A percentile compares a stretch with the other conserved stretches of the same genome.
Conservation (phyloP, 1,284 basidiomycete genomes). For the Malassezia japonica region DNA sequence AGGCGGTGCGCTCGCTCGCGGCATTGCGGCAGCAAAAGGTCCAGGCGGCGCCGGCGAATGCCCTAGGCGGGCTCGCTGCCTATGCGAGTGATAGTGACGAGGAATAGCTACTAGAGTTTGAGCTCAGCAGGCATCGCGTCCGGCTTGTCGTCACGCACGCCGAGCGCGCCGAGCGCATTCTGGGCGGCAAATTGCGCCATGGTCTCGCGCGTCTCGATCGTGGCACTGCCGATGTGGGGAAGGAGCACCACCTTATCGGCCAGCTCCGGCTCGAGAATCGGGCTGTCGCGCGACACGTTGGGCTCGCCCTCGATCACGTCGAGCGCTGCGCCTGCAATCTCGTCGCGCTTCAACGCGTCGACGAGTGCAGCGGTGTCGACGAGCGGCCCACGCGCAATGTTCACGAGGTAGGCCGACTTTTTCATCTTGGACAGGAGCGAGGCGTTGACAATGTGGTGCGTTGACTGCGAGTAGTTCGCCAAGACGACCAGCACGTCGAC, state of each 20-base stretch:
- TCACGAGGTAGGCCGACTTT: slow-evolving; percentile 48
- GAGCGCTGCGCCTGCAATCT: slow-evolving; percentile 81
- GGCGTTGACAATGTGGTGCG: slow-evolving; percentile 64
- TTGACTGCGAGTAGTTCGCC: slow-evolving; percentile 65
- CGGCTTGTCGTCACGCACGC: slow-evolving; percentile 21
- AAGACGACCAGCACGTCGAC: slow-evolving; percentile 54
- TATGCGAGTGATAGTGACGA: slow-evolving; percentile 41
- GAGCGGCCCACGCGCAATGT: slow-evolving; percentile 54
- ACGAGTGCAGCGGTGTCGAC: slow-evolving; percentile 75
- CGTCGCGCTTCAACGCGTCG: slow-evolving; percentile 62
- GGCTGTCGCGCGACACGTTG: slow-evolving; percentile 62
- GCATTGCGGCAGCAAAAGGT: slow-evolving; percentile 17
- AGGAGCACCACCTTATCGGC: slow-evolving; percentile 61
- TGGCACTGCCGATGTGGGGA: slow-evolving; percentile 84
- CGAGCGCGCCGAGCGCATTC: slow-evolving; percentile 31
- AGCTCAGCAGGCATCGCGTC: slow-evolving; percentile 27
- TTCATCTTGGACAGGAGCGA: slow-evolving; percentile 74
- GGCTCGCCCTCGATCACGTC: slow-evolving; percentile 90
- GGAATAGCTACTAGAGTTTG: background rate
- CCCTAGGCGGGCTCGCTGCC: slow-evolving; percentile 30
- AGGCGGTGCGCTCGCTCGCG: slow-evolving; percentile 27
- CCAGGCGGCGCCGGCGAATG: slow-evolving; percentile 8
- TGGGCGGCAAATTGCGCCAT: slow-evolving; percentile 57
- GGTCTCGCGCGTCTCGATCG: slow-evolving; percentile 67
- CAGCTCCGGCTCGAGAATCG: slow-evolving; percentile 54